These are phyloP conservation scores for Xylaria sp. DNA, from an alignment of 2,329 filamentous ascomycete genomes.

Conservation along the genomic window DNA sequence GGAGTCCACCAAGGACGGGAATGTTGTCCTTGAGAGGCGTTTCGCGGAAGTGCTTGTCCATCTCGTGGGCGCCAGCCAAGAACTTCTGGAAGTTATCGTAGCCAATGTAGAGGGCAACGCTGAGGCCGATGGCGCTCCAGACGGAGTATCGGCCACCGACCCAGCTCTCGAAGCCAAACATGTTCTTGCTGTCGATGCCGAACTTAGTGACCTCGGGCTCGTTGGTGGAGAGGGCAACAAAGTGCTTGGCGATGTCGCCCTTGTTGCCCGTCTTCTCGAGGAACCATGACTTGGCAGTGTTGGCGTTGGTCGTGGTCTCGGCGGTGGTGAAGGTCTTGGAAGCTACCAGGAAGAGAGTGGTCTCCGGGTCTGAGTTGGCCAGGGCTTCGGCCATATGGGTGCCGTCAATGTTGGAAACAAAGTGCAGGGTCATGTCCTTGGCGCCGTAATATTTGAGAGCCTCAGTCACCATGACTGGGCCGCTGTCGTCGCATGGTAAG, in stretches of 20 bases:
- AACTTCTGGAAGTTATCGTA: conserved; percentile 98
- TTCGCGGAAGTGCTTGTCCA: conserved; percentile 98
- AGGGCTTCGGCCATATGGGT: conserved; percentile 97
- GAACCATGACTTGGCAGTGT: conserved; percentile 98
- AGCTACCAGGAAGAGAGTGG: conserved; percentile 97
- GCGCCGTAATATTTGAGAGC: conserved; percentile 95
- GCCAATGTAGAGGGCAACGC: conserved; percentile 93
- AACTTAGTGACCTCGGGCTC: conserved; percentile 96
- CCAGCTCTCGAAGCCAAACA: conserved; percentile 99
- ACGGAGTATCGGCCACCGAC: conserved; percentile 98
- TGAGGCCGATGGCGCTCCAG: conserved; percentile 97
- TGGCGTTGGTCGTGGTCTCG: conserved; percentile 96
- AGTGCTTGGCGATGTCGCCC: conserved; percentile 96
- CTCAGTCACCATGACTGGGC: conserved; percentile 98
- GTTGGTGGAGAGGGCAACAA: conserved; percentile 97
- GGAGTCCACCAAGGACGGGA: conserved; percentile 86
- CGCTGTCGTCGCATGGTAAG: conserved; percentile 61
- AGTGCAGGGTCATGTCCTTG: conserved; percentile 88
- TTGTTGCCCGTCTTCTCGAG: conserved; percentile 79
- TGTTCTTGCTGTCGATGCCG: conserved; percentile 98
- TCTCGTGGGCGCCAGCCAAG: conserved; percentile 91
- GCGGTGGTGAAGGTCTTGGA: conserved; percentile 99
- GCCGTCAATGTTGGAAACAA: conserved; percentile 99
- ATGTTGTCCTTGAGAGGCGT: conserved; percentile 95
- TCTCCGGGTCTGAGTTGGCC: conserved; percentile 89